These are phyloP conservation scores for Cystobasidium sp. DNA, from an alignment of 1,284 basidiomycete species.

Conservation along the genomic window DNA sequence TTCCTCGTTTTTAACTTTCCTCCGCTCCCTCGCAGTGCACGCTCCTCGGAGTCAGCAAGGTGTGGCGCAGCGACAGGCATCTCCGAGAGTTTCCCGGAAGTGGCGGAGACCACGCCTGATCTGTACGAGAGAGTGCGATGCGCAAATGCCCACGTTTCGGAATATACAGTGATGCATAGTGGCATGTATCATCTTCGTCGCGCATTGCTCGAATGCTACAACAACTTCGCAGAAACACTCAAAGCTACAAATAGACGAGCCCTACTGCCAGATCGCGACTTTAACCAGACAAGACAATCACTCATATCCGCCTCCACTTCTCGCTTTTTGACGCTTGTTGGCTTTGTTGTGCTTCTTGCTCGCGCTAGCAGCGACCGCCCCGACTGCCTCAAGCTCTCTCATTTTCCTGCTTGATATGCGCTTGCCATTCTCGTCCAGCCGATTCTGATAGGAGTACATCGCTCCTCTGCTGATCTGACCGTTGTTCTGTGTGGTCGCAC, in stretches of 20 bases:
- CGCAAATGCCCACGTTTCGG: too few species aligned
- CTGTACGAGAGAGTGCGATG: too few species aligned
- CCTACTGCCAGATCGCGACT: not conserved
- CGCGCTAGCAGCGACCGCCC: slow-evolving; percentile 46
- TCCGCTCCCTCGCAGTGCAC: not conserved
- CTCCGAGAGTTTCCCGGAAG: slow-evolving; percentile 7
- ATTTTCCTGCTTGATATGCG: slow-evolving; percentile 56
- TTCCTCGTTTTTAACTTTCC: not conserved
- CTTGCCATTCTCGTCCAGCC: slow-evolving; percentile 75
- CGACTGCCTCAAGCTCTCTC: slow-evolving; percentile 60
- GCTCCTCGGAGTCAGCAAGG: slow-evolving; percentile 10
- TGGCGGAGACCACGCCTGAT: not conserved
- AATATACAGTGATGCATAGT: too few species aligned
- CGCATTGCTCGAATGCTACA: not conserved
- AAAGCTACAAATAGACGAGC: not conserved
- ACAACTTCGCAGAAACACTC: not conserved
- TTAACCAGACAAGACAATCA: not conserved
- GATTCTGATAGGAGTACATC: slow-evolving; percentile 78
- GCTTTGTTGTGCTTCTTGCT: slow-evolving; percentile 91
- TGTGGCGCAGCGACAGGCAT: not conserved
- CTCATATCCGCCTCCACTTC: slow-evolving; percentile 89
- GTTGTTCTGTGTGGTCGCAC: slow-evolving; percentile 60
- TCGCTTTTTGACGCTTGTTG: slow-evolving; percentile 77
- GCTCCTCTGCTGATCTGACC: slow-evolving; percentile 66
- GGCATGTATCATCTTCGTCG: too few species aligned